Percentiles rank a stretch among this genome's conserved stretches.
These are phyloP conservation scores for Tagetes patula DNA, from an alignment of 129 eudicot species.

Conservation along the genomic window DNA sequence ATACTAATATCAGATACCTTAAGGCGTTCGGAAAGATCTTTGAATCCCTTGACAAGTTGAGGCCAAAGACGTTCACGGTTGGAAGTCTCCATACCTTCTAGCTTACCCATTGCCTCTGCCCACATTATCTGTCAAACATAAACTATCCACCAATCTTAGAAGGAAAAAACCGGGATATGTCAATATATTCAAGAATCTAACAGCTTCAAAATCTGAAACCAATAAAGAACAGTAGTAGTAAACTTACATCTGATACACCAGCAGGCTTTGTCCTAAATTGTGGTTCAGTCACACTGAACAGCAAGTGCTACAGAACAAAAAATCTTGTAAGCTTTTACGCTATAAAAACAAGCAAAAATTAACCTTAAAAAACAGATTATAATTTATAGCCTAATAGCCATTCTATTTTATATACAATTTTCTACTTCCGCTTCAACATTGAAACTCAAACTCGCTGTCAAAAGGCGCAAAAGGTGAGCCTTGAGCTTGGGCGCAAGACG, in stretches of 20 bases:
- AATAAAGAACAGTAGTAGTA: slow-evolving; percentile 1
- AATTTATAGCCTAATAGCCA: not conserved
- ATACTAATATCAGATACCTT: slow-evolving; percentile 50
- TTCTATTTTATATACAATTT: not conserved
- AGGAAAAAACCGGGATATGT: not conserved
- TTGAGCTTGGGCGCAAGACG: no score
- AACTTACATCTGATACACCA: slow-evolving; percentile 95
- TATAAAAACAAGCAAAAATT: slow-evolving; percentile 6
- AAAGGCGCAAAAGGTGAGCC: no score
- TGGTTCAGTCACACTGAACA: slow-evolving; percentile 92
- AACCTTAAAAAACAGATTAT: not conserved
- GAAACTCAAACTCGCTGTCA: not conserved
- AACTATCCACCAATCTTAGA: slow-evolving; percentile 47
- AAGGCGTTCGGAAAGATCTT: slow-evolving; percentile 92
- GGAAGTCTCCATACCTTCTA: slow-evolving; percentile 93
- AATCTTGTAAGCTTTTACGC: slow-evolving; percentile 8
- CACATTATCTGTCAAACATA: slow-evolving; percentile 81
- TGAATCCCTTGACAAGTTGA: slow-evolving; percentile 87
- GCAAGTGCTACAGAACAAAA: slow-evolving; percentile 63
- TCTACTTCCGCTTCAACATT: slow-evolving; percentile 4
- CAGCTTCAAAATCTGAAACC: not conserved
- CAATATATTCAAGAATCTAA: not conserved
- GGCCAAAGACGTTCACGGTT: slow-evolving; percentile 98
- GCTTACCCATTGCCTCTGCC: slow-evolving; percentile 95
- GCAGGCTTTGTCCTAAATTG: slow-evolving; percentile 80